Evolutionary conservation across 176 grass and related monocot genomes (phyloP).

Genomic region (Avena atlantica): DNA sequence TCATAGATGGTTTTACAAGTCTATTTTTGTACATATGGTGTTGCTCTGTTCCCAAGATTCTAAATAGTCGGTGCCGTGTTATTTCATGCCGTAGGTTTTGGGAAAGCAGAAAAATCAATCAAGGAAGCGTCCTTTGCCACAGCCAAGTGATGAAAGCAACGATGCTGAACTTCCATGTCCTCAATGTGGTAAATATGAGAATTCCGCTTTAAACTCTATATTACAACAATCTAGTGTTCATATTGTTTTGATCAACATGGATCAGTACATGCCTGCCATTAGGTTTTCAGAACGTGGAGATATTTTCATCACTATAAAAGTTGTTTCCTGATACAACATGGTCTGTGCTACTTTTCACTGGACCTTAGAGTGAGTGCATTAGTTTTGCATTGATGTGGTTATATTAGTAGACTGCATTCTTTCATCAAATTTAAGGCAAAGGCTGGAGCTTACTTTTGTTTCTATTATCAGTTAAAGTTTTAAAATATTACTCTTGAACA

Average conservation of each 20-base stretch:
- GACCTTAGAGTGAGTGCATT: background rate
- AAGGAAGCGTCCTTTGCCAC: constrained; percentile 63
- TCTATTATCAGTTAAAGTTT: background rate
- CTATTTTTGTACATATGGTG: constrained; percentile 22
- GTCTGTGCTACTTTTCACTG: background rate
- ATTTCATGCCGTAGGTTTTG: constrained; percentile 56
- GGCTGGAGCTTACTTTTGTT: background rate
- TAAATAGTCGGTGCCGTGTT: constrained; percentile 3
- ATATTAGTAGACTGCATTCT: background rate
- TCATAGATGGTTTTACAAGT: constrained; percentile 11
- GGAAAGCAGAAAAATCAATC: constrained; percentile 60
- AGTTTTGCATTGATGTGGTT: background rate
- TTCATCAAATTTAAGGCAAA: constrained; percentile 2
- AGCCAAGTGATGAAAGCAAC: constrained; percentile 49
- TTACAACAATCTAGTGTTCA: background rate
- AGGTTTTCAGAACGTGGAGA: background rate
- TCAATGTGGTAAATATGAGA: constrained; percentile 70
- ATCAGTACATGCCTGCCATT: constrained; percentile 14
- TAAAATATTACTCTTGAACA: background rate
- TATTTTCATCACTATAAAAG: constrained; percentile 1
- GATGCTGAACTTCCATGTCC: constrained; percentile 64
- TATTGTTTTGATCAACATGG: constrained; percentile 26
- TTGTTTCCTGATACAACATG: background rate
- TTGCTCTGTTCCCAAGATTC: constrained; percentile 16
- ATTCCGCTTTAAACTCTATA: constrained; percentile 11